Conservation (phyloP, 1,139 yeast genomes). For the Sugiyamaella castrensis region DNA sequence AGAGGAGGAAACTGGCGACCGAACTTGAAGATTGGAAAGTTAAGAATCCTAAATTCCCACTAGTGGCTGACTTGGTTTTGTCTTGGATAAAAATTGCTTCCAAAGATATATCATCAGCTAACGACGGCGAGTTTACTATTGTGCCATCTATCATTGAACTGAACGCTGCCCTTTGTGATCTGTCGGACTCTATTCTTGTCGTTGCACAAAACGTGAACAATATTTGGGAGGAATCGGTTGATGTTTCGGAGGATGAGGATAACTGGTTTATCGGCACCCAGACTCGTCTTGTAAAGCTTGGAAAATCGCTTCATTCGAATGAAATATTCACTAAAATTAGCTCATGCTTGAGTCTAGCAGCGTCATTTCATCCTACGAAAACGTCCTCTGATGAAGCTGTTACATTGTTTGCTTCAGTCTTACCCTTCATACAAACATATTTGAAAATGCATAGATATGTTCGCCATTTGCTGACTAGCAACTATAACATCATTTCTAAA, state of each 20-base stretch:
- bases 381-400: constrained; percentile 40
- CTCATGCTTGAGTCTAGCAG: constrained; percentile 28
- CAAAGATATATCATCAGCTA: not conserved
- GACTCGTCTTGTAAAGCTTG: constrained; percentile 38
- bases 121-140: not conserved
- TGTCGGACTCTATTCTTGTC: constrained; percentile 56
- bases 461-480: constrained; percentile 15
- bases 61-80: constrained; percentile 12
- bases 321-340: constrained; percentile 36
- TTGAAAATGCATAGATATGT: constrained; percentile 22
- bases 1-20: not conserved
- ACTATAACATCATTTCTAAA: constrained; percentile 41
- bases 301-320: constrained; percentile 32
- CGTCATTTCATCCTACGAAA: constrained; percentile 6
- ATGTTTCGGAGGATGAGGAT: constrained; percentile 49
- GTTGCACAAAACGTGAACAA: constrained; percentile 5
- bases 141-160: not conserved
- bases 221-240: constrained; percentile 4
- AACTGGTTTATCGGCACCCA: constrained; percentile 61
- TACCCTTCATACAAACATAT: constrained; percentile 36
- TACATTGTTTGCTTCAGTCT: constrained; percentile 36
- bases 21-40: not conserved
- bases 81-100: constrained; percentile 32
- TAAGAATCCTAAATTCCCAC: constrained; percentile 1
- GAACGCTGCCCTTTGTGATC: constrained; percentile 26